Conservation (phyloP, 1,284 basidiomycete genomes). For the Ustilago lituana region DNA sequence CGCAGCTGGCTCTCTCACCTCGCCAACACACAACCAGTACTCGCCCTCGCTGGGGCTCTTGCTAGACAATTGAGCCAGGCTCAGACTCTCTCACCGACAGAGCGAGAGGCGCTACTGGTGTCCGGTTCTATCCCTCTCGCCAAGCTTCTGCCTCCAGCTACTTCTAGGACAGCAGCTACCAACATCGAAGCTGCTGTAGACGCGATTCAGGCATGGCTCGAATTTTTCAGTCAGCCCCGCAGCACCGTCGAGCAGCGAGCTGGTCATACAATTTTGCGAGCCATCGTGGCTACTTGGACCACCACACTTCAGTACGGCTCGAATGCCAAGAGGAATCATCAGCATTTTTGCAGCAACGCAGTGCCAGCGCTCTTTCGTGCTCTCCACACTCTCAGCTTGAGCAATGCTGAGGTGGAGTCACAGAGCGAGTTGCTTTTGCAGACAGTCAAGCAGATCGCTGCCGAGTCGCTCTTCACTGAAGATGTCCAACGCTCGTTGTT, state of each 20-base stretch:
- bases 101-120: conserved; percentile 3
- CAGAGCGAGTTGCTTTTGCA: conserved; percentile 3
- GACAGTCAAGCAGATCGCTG: conserved; percentile 24
- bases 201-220: conserved; percentile 42
- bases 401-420: background rate
- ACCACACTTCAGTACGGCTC: conserved; percentile 46
- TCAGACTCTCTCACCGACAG: background rate
- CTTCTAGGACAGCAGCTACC: conserved; percentile 44
- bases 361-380: conserved; percentile 26
- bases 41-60: conserved; percentile 26
- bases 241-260: conserved; percentile 2
- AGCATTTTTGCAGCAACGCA: conserved; percentile 35
- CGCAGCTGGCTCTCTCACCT: conserved; percentile 43
- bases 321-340: conserved; percentile 53
- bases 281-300: conserved; percentile 34
- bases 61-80: conserved; percentile 16
- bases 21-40: conserved; percentile 36
- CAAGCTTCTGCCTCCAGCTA: conserved; percentile 36
- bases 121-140: conserved; percentile 7
- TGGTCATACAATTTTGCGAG: conserved; percentile 8
- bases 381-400: conserved; percentile 3
- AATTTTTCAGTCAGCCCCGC: conserved; percentile 18
- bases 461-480: conserved; percentile 44
- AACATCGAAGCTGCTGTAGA: conserved; percentile 54
- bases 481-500: conserved; percentile 31